A percentile compares a stretch with the other conserved stretches of the same genome.
These are phyloP conservation scores for Backusella circina DNA, from an alignment of 192 early-diverging fungal genomes.

Conservation along the genomic window DNA sequence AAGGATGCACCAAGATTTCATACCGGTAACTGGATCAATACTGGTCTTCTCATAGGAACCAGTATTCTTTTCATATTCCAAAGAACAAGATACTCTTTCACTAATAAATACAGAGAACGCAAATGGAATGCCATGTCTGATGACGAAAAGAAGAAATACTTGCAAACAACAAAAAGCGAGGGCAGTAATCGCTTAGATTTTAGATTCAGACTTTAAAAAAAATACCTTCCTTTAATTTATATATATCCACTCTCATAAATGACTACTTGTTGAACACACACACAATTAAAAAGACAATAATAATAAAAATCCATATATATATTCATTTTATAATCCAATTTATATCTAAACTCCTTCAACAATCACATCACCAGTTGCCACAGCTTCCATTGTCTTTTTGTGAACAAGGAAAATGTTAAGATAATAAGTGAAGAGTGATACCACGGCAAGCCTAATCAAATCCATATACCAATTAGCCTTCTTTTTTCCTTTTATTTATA, in stretches of 20 bases:
- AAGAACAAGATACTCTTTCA: slow-evolving; percentile 33
- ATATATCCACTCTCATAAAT: neutral
- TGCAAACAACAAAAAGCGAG: slow-evolving; percentile 45
- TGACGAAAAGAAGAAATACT: slow-evolving; percentile 49
- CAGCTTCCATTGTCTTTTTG: slow-evolving; percentile 8
- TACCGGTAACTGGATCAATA: slow-evolving; percentile 17
- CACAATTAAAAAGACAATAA: neutral
- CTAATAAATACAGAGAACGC: slow-evolving; percentile 43
- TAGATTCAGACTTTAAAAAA: slow-evolving; percentile 24
- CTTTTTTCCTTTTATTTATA: no score
- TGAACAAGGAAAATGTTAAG: slow-evolving; percentile 20
- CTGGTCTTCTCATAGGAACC: neutral
- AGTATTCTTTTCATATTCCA: slow-evolving; percentile 32
- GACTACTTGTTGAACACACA: neutral
- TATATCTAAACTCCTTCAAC: neutral
- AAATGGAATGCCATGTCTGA: slow-evolving; percentile 48
- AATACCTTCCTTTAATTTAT: neutral
- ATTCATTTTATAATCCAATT: neutral
- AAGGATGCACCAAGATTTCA: slow-evolving; percentile 18
- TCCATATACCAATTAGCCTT: neutral
- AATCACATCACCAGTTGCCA: slow-evolving; percentile 1
- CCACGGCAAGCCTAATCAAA: slow-evolving; percentile 17
- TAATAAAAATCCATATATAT: neutral
- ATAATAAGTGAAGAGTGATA: slow-evolving; percentile 22
- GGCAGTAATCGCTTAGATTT: slow-evolving; percentile 56